phyloP scores from a whole-genome alignment of 23 red algal species.

The Gracilaria caudata region DNA sequence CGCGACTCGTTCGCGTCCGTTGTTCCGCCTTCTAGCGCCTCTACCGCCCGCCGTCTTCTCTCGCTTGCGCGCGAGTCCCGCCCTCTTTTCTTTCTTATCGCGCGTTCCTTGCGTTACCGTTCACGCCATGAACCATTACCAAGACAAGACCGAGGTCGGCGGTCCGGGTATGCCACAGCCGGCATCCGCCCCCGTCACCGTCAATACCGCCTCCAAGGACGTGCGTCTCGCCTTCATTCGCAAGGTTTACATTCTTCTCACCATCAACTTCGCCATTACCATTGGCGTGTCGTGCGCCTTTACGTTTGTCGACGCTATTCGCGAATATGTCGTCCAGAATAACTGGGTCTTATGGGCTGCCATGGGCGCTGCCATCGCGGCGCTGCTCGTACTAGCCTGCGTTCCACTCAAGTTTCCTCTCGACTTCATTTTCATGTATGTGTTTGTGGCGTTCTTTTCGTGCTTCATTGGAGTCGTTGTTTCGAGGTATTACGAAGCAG shows the following conservation, averaged over 20 bases:
- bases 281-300: constrained; percentile 72
- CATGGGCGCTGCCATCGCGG: constrained; percentile 56
- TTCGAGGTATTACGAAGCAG: constrained; percentile 65
- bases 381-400: constrained; percentile 71
- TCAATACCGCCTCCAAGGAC: constrained; percentile 34
- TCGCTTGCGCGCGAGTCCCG: background rate
- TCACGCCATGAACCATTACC: background rate
- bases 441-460: constrained; percentile 52
- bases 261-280: constrained; percentile 87
- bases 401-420: constrained; percentile 65
- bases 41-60: background rate
- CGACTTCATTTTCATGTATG: constrained; percentile 73
- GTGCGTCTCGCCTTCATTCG: constrained; percentile 92
- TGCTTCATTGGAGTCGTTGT: constrained; percentile 78
- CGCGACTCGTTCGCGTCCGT: background rate
- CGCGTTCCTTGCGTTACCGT: background rate
- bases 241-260: constrained; percentile 91
- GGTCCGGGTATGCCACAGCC: constrained; percentile 17
- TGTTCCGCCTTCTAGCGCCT: background rate
- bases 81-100: too few relatives aligned
- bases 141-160: constrained; percentile 21
- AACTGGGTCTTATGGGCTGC: constrained; percentile 53
- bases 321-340: constrained; percentile 43
- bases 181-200: constrained; percentile 35
- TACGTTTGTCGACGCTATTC: constrained; percentile 69